phyloP scores from a whole-genome alignment of 176 grass and related monocot genomes.

The Musa acuminata region DNA sequence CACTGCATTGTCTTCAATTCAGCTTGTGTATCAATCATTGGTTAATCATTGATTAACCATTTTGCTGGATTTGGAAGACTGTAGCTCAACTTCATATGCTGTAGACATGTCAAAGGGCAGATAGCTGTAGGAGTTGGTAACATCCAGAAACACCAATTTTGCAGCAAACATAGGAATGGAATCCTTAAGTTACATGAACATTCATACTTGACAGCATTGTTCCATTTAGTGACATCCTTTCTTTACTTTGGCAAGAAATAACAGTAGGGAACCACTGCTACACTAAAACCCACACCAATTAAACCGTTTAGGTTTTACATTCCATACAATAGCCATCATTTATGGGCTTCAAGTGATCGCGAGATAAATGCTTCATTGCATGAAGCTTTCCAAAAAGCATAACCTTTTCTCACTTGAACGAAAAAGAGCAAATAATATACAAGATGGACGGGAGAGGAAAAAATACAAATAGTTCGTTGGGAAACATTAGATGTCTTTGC shows the following conservation, averaged over 20 bases:
- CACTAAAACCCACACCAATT: background rate
- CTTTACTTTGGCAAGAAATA: background rate
- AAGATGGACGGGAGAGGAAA: background rate
- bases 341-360: background rate
- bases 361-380: constrained; percentile 2
- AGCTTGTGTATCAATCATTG: too few relatives aligned
- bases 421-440: background rate
- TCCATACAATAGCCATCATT: background rate
- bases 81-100: too few relatives aligned
- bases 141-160: background rate
- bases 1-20: too few relatives aligned
- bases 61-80: too few relatives aligned
- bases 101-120: too few relatives aligned
- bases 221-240: background rate
- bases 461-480: too few relatives aligned
- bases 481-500: too few relatives aligned
- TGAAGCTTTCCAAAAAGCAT: background rate
- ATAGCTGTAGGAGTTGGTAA: too few relatives aligned
- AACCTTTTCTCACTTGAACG: background rate
- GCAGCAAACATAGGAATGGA: background rate
- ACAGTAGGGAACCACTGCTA: background rate
- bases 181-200: too few relatives aligned
- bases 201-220: background rate
- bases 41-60: too few relatives aligned
- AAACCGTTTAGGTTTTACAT: background rate